Evolutionary conservation across 2,329 filamentous ascomycete species (phyloP).

Genomic region (Xylariomycetidae sp.): DNA sequence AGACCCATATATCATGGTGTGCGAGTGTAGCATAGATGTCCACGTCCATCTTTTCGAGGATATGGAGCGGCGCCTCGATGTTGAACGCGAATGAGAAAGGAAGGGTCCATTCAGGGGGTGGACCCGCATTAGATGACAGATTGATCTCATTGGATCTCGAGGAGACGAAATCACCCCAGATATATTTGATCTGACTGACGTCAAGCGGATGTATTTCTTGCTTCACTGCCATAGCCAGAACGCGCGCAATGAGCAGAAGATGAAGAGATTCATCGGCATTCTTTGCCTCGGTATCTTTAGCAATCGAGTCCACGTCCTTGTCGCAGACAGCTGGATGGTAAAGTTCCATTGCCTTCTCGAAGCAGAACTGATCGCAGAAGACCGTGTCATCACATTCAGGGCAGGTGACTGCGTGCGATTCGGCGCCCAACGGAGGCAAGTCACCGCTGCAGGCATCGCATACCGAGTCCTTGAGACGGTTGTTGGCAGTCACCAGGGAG

Average conservation of each 20-base stretch:
- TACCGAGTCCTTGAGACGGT: constrained; percentile 75
- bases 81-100: constrained; percentile 75
- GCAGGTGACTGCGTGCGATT: constrained; percentile 47
- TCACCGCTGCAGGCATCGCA: constrained; percentile 84
- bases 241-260: constrained; percentile 54
- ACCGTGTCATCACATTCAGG: constrained; percentile 59
- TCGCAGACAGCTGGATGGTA: constrained; percentile 64
- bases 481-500: constrained; percentile 82
- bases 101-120: constrained; percentile 59
- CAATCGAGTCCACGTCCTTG: constrained; percentile 59
- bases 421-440: constrained; percentile 53
- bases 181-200: constrained; percentile 58
- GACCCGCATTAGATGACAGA: constrained; percentile 45
- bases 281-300: constrained; percentile 54
- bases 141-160: constrained; percentile 47
- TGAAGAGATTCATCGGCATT: constrained; percentile 58
- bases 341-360: constrained; percentile 47
- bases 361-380: constrained; percentile 58
- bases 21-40: constrained; percentile 60
- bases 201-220: constrained; percentile 57
- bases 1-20: constrained; percentile 69
- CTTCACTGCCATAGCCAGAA: constrained; percentile 57
- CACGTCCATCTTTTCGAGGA: constrained; percentile 79
- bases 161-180: constrained; percentile 62
- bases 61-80: constrained; percentile 66